A percentile compares a stretch with the other conserved stretches of the same genome.
These are phyloP conservation scores for Ulmus americana DNA, from an alignment of 331 rosid species.

Conservation along the genomic window DNA sequence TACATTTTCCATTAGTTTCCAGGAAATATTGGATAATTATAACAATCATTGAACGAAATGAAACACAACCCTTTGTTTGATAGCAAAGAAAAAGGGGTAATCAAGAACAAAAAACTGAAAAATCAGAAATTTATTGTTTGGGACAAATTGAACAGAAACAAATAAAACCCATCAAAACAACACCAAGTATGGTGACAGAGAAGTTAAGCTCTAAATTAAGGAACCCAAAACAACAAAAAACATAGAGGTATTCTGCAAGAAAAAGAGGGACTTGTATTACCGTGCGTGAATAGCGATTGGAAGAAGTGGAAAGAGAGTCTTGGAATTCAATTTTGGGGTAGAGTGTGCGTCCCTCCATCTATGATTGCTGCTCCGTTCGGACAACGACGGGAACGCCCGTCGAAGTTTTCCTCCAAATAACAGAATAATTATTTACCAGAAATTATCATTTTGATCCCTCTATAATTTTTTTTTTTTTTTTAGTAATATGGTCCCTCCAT, in stretches of 20 bases:
- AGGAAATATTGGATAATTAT: no score
- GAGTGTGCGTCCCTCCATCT: slow-evolving; percentile 12
- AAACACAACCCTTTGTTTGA: no score
- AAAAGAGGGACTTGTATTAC: not conserved
- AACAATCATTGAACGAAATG: no score
- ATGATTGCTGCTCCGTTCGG: not conserved
- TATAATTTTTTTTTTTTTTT: no score
- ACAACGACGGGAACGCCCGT: not conserved
- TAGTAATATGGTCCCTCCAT: no score
- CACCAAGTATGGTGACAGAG: not conserved
- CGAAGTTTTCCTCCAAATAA: not conserved
- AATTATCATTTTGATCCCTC: no score
- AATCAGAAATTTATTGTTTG: not conserved
- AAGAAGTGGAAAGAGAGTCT: not conserved
- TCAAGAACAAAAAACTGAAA: not conserved
- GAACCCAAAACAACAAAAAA: not conserved
- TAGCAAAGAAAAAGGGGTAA: no score
- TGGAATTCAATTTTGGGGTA: slow-evolving; percentile 13
- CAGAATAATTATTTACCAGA: not conserved
- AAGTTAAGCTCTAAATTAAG: not conserved
- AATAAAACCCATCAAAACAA: not conserved
- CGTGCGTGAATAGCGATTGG: not conserved
- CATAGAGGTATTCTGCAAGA: no score
- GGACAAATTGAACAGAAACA: not conserved
- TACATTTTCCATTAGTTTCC: no score